Percentiles rank a stretch among this genome's conserved stretches.
These are phyloP conservation scores for Sporothrix phasma DNA, from an alignment of 2,329 filamentous ascomycete species.

Conservation along the genomic window DNA sequence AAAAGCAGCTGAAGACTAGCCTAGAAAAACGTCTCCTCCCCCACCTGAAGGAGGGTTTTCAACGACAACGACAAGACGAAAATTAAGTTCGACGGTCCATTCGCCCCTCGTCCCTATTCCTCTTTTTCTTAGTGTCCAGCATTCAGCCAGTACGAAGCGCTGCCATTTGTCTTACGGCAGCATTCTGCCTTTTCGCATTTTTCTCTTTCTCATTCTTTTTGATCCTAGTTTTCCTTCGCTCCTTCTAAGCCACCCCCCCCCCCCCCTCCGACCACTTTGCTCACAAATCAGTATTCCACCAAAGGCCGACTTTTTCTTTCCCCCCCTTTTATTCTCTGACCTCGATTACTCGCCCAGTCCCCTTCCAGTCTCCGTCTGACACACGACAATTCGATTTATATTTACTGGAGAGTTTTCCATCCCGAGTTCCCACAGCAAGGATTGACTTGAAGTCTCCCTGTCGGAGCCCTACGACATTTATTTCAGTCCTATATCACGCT, in stretches of 20 bases:
- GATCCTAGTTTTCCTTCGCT: neutral
- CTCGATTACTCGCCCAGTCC: neutral
- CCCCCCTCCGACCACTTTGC: too few relatives aligned
- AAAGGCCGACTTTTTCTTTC: slow-evolving; percentile 12
- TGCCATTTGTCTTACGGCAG: slow-evolving; percentile 7
- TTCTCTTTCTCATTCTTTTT: neutral
- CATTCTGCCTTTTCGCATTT: neutral
- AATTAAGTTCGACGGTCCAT: neutral
- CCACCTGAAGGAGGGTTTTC: neutral
- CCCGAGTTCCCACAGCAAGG: neutral
- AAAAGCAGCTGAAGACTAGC: neutral
- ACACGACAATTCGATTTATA: neutral
- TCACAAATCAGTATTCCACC: slow-evolving; percentile 18
- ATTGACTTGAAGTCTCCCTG: neutral
- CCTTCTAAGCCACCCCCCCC: too few relatives aligned
- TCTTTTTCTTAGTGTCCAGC: neutral
- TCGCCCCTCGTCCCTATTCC: neutral
- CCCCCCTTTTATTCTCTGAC: neutral
- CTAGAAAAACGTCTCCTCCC: neutral
- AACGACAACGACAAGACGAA: too few relatives aligned
- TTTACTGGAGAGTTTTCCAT: neutral
- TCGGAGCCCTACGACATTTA: neutral
- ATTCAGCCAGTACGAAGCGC: slow-evolving; percentile 12
- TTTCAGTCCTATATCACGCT: neutral
- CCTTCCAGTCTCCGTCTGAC: neutral